Conservation (phyloP, 345 rosid genomes). For the Populus ilicifolia region DNA sequence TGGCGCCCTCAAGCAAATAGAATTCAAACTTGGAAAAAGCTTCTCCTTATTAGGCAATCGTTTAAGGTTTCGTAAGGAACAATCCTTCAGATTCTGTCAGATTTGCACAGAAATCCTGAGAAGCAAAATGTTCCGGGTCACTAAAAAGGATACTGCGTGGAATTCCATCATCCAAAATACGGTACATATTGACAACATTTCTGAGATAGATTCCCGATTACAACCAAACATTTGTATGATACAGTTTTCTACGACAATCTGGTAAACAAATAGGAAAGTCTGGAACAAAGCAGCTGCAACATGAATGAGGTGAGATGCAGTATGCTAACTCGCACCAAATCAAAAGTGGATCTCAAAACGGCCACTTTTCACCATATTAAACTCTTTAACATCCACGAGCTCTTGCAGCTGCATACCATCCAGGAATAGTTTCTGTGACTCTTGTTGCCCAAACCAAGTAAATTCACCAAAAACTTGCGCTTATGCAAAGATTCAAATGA, state of each 20-base stretch:
- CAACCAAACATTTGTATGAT: not conserved
- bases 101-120: not conserved
- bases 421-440: not conserved
- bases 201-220: not conserved
- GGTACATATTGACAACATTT: not conserved
- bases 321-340: not conserved
- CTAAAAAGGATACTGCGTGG: not conserved
- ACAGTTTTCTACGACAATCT: not conserved
- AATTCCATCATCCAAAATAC: not conserved
- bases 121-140: not conserved
- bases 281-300: not conserved
- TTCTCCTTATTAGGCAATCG: not conserved
- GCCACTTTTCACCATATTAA: not conserved
- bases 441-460: not conserved
- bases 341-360: not conserved
- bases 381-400: not conserved
- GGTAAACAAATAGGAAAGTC: not conserved
- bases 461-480: not conserved
- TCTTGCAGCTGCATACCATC: not conserved
- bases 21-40: not conserved
- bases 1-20: not conserved
- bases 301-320: not conserved
- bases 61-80: not conserved
- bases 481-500: not conserved
- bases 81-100: not conserved